A percentile compares a stretch with the other conserved stretches of the same genome.
Conservation (phyloP, 2,329 filamentous ascomycete species). For the Fusarium veterinarium region DNA sequence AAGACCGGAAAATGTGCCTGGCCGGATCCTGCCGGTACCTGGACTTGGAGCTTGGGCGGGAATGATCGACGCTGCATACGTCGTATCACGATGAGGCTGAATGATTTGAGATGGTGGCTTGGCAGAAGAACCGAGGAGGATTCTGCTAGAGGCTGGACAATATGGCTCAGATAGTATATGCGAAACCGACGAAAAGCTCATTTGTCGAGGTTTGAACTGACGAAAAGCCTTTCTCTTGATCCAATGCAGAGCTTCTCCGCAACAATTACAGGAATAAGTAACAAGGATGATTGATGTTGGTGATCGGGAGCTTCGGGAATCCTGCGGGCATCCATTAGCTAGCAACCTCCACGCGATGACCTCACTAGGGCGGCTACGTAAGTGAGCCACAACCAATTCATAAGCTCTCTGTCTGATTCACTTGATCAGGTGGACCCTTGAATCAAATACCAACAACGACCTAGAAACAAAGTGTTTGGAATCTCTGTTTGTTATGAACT, state of each 20-base stretch:
- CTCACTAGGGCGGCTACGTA: slow-evolving; percentile 38
- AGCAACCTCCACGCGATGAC: slow-evolving; percentile 31
- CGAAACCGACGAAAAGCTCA: not conserved
- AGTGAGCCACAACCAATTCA: slow-evolving; percentile 33
- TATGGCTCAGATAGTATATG: slow-evolving; percentile 9
- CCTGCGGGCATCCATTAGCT: slow-evolving; percentile 2
- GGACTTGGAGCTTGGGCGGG: not conserved
- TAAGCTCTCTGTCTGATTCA: slow-evolving; percentile 16
- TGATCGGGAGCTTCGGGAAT: slow-evolving; percentile 34
- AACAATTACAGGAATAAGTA: not conserved
- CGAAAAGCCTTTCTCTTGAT: not conserved
- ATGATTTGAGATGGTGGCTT: slow-evolving; percentile 26
- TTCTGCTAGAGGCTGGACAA: not conserved
- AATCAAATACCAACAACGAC: not conserved
- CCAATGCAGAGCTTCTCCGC: not conserved
- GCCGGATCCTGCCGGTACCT: not conserved
- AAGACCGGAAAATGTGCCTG: not conserved
- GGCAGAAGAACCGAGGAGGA: not conserved
- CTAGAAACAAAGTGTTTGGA: not conserved
- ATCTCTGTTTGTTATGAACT: not conserved
- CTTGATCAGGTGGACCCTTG: not conserved
- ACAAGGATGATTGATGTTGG: slow-evolving; percentile 9
- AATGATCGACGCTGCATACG: slow-evolving; percentile 30
- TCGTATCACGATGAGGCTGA: slow-evolving; percentile 19
- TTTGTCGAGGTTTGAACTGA: not conserved